Evolutionary conservation across 768 basidiomycete genomes (phyloP), one percentile per base, ranked within the genome.

Genomic region (Termitomyces sp.): DNA sequence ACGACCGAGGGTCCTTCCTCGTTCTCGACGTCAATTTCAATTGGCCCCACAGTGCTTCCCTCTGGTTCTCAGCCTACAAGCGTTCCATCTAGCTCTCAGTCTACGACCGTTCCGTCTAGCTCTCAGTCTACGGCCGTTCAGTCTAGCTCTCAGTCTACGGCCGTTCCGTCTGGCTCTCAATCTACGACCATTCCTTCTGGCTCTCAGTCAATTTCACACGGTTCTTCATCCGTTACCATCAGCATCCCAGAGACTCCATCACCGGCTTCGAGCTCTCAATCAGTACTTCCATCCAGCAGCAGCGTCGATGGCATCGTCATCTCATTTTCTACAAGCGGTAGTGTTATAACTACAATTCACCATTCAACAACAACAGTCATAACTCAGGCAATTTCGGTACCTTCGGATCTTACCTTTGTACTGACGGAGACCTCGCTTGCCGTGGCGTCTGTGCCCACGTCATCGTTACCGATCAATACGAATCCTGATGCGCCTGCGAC

Each of bases 401-500:
- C 73, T 38, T 72, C 78, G 0, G 74, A 68, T 30, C 69, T 78
- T 12, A 70, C 75, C 0, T 79, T 78, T 62, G 65, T 79, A 52
- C 66, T 77, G 22, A 74, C 77, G 11, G 72, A 73, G 62, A 68
- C 73, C 1, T 70, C 76, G 0, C 67, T 80, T 14, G 75, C 69
- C 6, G 59, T 77, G 40, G 66, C 72, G 2, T 66, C 78, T 6
- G 51, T 70, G 17, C 44, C 73, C 11, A 61, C 73, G 2, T 55
- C 70, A 2, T 51, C 60, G 1, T 44, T 48, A 1, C 30, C 49
- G 11, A 70, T 74, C 5, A 58, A 77, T 6, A 76, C 77, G 2
- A 66, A 80, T 57, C 77, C 80, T 2, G 79, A 80, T 55, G 64
- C 67, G 50, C 68, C 71, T 2, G 71, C 76, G 1, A 74, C 75